phyloP scores from a whole-genome alignment of 495 filamentous ascomycete genomes.

The Talaromyces borbonicus region DNA sequence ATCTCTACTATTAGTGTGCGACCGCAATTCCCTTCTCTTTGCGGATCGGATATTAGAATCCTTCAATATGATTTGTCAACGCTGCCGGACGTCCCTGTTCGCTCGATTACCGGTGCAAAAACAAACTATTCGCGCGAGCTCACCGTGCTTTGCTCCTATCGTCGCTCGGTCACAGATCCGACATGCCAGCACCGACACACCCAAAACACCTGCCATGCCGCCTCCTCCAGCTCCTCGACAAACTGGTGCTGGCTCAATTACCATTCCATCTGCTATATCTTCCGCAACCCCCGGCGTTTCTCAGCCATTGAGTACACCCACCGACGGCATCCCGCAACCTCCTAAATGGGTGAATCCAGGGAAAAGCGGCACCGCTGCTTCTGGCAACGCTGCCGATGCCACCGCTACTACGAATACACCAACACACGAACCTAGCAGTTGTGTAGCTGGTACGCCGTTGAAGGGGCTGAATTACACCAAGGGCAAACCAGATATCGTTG shows the following conservation, averaged over 20 bases:
- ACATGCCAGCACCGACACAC: constrained; percentile 31
- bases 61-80: constrained; percentile 37
- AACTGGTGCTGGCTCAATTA: constrained; percentile 28
- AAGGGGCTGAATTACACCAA: constrained; percentile 85
- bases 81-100: constrained; percentile 34
- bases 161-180: constrained; percentile 27
- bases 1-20: too few relatives aligned
- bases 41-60: too few relatives aligned
- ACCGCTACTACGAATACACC: constrained; percentile 19
- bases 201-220: constrained; percentile 36
- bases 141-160: constrained; percentile 22
- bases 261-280: constrained; percentile 25
- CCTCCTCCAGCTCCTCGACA: constrained; percentile 43
- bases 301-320: constrained; percentile 34
- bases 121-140: constrained; percentile 19
- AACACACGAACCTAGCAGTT: constrained; percentile 35
- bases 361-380: constrained; percentile 4
- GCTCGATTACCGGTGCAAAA: constrained; percentile 25
- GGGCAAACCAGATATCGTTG: constrained; percentile 58
- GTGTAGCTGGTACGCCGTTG: constrained; percentile 60
- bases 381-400: background rate
- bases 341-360: constrained; percentile 13
- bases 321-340: constrained; percentile 23
- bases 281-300: constrained; percentile 38
- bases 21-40: too few relatives aligned